Conservation (phyloP, 306 rosid species). For the Quercus agrifolia region DNA sequence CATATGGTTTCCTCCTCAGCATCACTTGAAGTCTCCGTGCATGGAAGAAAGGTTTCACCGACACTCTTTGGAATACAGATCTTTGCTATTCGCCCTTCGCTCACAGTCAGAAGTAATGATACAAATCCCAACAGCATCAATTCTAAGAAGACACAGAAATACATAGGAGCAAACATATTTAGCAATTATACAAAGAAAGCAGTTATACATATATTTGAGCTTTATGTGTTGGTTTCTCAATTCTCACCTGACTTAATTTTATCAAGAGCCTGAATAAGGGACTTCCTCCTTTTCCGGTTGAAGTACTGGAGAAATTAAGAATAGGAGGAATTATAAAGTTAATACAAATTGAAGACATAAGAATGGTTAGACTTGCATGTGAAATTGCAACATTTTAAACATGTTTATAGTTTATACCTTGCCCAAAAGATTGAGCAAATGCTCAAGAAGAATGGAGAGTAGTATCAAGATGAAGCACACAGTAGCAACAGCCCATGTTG, state of each 20-base stretch:
- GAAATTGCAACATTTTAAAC: background rate
- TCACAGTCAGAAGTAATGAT: constrained; percentile 43
- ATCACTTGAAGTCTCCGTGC: constrained; percentile 9
- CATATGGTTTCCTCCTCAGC: constrained; percentile 41
- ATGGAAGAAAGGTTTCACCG: constrained; percentile 42
- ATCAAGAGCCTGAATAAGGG: constrained; percentile 49
- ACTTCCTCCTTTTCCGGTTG: constrained; percentile 30
- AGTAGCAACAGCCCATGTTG: constrained; percentile 65
- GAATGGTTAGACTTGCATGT: background rate
- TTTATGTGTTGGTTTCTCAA: background rate
- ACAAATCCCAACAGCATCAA: constrained; percentile 54
- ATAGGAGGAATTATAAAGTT: no score
- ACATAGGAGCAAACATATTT: no score
- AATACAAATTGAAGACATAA: no score
- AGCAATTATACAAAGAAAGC: no score
- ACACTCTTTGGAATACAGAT: constrained; percentile 45
- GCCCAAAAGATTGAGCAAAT: constrained; percentile 32
- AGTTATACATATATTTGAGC: background rate
- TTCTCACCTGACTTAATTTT: constrained; percentile 46
- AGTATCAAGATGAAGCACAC: constrained; percentile 42
- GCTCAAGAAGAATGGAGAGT: constrained; percentile 42
- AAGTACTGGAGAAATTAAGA: constrained; percentile 28
- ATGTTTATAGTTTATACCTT: constrained; percentile 16
- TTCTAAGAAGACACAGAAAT: constrained; percentile 21
- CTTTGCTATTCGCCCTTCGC: constrained; percentile 36